Conservation (phyloP, 768 basidiomycete species). For the Xerocomellus amylosporus region DNA sequence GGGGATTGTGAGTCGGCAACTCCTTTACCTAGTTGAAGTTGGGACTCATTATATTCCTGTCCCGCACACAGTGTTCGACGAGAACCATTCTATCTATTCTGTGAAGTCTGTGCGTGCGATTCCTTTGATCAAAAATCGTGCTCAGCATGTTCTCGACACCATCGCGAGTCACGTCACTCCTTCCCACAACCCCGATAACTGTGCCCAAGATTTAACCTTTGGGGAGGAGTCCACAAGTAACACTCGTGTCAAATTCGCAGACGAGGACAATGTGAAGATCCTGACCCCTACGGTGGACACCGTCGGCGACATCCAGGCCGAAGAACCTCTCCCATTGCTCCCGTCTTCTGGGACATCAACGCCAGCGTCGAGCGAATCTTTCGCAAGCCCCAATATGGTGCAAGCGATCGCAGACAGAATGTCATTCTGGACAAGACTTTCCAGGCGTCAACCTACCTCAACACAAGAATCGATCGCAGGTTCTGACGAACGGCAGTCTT, state of each 20-base stretch:
- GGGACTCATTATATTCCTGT: conserved; percentile 1
- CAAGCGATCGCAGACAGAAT: conserved; percentile 62
- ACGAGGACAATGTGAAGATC: conserved; percentile 45
- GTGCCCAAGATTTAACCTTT: conserved; percentile 20
- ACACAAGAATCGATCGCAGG: conserved; percentile 9
- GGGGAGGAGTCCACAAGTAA: conserved; percentile 13
- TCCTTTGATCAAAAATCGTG: conserved; percentile 66
- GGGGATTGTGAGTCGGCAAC: conserved; percentile 56
- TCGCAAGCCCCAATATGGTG: conserved; percentile 50
- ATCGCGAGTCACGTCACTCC: conserved; percentile 52
- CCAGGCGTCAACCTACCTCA: conserved; percentile 41
- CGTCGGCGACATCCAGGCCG: not conserved
- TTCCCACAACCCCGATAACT: conserved; percentile 40
- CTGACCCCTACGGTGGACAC: conserved; percentile 35
- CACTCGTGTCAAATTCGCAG: conserved; percentile 54
- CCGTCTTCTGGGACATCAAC: conserved; percentile 53
- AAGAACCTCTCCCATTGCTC: conserved; percentile 15
- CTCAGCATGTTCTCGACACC: conserved; percentile 48
- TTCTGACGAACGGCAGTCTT: conserved; percentile 22
- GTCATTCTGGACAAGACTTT: conserved; percentile 72
- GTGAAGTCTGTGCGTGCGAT: conserved; percentile 70
- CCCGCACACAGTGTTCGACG: conserved; percentile 59
- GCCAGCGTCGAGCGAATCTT: conserved; percentile 46
- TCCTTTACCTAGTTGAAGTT: conserved; percentile 1
- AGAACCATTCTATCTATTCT: conserved; percentile 56